phyloP scores from a whole-genome alignment of 768 basidiomycete species.

The Naganishia friedmannii region DNA sequence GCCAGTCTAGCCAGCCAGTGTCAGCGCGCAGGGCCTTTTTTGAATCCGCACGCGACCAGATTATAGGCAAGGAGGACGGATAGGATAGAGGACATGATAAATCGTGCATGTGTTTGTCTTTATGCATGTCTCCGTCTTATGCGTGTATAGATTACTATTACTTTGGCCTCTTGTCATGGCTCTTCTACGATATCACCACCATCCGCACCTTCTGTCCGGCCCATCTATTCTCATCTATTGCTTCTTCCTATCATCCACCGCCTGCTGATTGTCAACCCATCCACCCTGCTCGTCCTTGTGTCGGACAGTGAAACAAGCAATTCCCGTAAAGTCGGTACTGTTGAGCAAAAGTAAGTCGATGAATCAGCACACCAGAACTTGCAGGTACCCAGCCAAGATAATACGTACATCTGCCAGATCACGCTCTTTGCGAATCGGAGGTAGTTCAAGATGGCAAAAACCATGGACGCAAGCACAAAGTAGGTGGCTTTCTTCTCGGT shows the following conservation, averaged over 20 bases:
- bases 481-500: slow-evolving; percentile 62
- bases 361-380: background rate
- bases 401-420: slow-evolving; percentile 57
- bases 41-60: too few relatives aligned
- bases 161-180: background rate
- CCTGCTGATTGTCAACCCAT: slow-evolving; percentile 49
- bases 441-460: slow-evolving; percentile 67
- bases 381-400: background rate
- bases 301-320: slow-evolving; percentile 88
- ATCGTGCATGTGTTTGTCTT: too few relatives aligned
- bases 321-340: slow-evolving; percentile 86
- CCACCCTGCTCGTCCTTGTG: slow-evolving; percentile 64
- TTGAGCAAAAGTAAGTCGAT: slow-evolving; percentile 53
- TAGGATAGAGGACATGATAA: too few relatives aligned
- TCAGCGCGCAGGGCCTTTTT: background rate
- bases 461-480: slow-evolving; percentile 70
- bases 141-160: background rate
- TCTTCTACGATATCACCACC: background rate
- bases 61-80: too few relatives aligned
- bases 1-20: background rate
- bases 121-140: background rate
- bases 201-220: background rate
- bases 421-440: slow-evolving; percentile 76
- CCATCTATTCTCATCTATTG: slow-evolving; percentile 10
- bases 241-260: slow-evolving; percentile 35